Evolutionary conservation across 1,284 basidiomycete species (phyloP), one percentile per base, ranked within the genome.

Genomic region (Marasmius fiardii): DNA sequence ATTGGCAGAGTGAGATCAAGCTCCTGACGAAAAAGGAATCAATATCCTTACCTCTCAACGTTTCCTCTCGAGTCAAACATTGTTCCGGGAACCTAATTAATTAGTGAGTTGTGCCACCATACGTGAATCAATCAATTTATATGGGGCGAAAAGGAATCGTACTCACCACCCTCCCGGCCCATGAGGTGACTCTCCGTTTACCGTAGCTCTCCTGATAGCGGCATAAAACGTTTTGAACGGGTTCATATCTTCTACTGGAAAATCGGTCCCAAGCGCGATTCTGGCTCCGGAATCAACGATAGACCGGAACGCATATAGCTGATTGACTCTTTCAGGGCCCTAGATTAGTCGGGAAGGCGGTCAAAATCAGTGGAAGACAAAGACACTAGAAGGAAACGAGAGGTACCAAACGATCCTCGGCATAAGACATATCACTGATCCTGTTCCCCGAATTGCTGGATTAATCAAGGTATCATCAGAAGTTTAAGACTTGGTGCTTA

Each of bases 391-490:
- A 2, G 34, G 23, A 47, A 4, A 57, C 11, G 31, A 24, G 2
- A 67, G 77, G 44, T 65, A 89, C 90, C 58, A 95, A 69, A 54
- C 92, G 82, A 23, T 69, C 75, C 67, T 95, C 91, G 0, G 92
- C 93, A 63, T 95, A 97, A 71, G 83, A 82, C 94, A 97, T 96
- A 66, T 96, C 93, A 54, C 86, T 91, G 44, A 90, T 92, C n/a
- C 84, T 89, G 61, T 18, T 20, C 54, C n/a, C n/a, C n/a, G n/a
- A 37, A 37, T 2, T 2, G n/a, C 35, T 2, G 35, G n/a, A n/a
- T n/a, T 37, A 37, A n/a, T 37, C 35, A 2, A 37, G n/a, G n/a
- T n/a, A n/a, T n/a, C n/a, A n/a, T n/a, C n/a, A n/a, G n/a, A n/a
- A n/a, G n/a, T 5, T n/a, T 3, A 37, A 37, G 35, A 37, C 12